phyloP scores from a whole-genome alignment of 2,329 filamentous ascomycete species.

The Fusarium ramigenum region DNA sequence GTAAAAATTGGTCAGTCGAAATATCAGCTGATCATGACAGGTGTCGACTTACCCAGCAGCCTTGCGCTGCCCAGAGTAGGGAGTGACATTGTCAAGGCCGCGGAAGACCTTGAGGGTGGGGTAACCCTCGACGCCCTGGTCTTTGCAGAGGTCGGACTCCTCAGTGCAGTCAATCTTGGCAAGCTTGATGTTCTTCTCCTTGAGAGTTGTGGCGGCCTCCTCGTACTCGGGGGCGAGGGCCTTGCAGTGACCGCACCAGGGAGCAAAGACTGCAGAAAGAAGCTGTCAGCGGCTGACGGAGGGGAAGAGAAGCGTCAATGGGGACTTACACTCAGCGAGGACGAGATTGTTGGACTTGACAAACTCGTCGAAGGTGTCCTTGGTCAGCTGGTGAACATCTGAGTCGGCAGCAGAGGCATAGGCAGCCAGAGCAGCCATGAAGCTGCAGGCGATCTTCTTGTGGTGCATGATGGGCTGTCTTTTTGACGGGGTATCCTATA shows the following conservation, averaged over 20 bases:
- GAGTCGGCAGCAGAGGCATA: slow-evolving; percentile 73
- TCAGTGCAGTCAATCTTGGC: slow-evolving; percentile 96
- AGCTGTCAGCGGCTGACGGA: slow-evolving; percentile 49
- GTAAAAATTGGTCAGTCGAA: slow-evolving; percentile 32
- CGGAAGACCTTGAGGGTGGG: slow-evolving; percentile 99
- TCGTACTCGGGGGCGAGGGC: slow-evolving; percentile 94
- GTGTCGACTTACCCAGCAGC: slow-evolving; percentile 69
- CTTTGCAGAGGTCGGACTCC: slow-evolving; percentile 89
- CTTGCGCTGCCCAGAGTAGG: slow-evolving; percentile 92
- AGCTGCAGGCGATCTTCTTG: slow-evolving; percentile 62
- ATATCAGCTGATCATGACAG: not conserved
- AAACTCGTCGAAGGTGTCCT: slow-evolving; percentile 88
- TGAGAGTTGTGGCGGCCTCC: slow-evolving; percentile 82
- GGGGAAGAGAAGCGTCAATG: not conserved
- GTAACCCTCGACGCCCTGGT: slow-evolving; percentile 94
- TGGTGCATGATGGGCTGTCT: slow-evolving; percentile 56
- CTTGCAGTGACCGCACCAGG: slow-evolving; percentile 99
- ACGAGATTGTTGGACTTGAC: slow-evolving; percentile 87
- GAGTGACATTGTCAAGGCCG: slow-evolving; percentile 79
- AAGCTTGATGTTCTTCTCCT: slow-evolving; percentile 87
- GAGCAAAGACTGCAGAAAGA: slow-evolving; percentile 78
- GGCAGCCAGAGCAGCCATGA: slow-evolving; percentile 64
- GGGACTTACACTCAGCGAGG: slow-evolving; percentile 89
- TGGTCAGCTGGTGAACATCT: slow-evolving; percentile 86
- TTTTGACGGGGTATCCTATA: slow-evolving; percentile 36